These are phyloP conservation scores for Populus alba DNA, from an alignment of 345 rosid species.

Conservation along the genomic window DNA sequence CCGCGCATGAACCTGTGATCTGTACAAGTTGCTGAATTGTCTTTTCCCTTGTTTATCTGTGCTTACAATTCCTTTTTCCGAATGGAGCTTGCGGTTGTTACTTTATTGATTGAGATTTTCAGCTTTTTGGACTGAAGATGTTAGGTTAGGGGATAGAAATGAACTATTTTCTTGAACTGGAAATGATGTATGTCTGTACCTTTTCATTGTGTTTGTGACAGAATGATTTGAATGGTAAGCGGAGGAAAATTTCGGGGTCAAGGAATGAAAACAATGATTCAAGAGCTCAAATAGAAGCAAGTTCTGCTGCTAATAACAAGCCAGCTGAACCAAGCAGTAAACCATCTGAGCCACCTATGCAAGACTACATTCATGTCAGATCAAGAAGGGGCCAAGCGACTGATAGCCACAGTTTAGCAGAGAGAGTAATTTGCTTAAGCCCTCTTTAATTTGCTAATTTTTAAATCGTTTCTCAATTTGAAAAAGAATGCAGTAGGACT, in stretches of 20 bases:
- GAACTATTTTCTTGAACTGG: neutral
- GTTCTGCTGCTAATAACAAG: constrained; percentile 17
- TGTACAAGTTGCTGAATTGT: neutral
- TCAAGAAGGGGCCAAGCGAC: constrained; percentile 38
- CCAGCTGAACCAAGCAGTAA: constrained; percentile 13
- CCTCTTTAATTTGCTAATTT: constrained; percentile 18
- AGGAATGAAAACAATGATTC: constrained; percentile 4
- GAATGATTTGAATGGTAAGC: constrained; percentile 24
- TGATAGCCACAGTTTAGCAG: constrained; percentile 38
- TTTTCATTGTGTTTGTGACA: constrained; percentile 9
- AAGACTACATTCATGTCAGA: constrained; percentile 32
- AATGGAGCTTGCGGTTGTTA: neutral
- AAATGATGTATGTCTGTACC: neutral
- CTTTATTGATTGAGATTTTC: neutral
- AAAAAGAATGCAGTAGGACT: neutral
- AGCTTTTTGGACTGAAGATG: neutral
- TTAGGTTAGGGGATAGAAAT: neutral
- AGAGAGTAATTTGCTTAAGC: constrained; percentile 25
- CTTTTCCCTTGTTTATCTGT: neutral
- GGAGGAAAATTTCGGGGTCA: constrained; percentile 15
- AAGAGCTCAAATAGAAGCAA: constrained; percentile 17
- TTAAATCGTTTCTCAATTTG: neutral
- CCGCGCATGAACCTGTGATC: neutral
- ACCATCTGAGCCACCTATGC: constrained; percentile 23
- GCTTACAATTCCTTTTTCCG: neutral